A percentile compares a stretch with the other conserved stretches of the same genome.
Conservation (phyloP, 2,329 filamentous ascomycete genomes). For the Peltaster fructicola region DNA sequence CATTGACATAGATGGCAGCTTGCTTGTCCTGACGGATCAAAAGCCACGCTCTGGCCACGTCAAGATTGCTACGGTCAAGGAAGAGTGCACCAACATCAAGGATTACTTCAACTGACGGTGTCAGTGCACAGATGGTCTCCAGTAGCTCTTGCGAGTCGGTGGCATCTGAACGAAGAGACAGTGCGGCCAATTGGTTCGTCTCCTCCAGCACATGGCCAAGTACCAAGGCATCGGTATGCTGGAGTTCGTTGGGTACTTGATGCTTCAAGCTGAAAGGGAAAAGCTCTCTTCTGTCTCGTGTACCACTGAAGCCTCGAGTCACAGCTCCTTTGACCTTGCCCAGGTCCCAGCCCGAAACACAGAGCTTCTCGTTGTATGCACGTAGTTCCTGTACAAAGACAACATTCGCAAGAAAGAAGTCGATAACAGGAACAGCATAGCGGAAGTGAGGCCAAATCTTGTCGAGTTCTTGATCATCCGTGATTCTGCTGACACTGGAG, state of each 20-base stretch:
- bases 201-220: conserved; percentile 38
- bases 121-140: conserved; percentile 22
- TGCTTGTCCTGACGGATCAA: conserved; percentile 9
- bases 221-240: conserved; percentile 51
- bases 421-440: conserved; percentile 37
- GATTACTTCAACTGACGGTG: conserved; percentile 36
- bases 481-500: too few relatives aligned
- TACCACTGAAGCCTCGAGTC: conserved; percentile 55
- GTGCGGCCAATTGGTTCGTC: conserved; percentile 26
- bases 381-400: conserved; percentile 49
- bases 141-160: conserved; percentile 24
- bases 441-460: conserved; percentile 24
- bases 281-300: conserved; percentile 44
- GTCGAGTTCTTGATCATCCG: conserved; percentile 7
- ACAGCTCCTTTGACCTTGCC: conserved; percentile 32
- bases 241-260: conserved; percentile 36
- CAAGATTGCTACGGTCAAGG: conserved; percentile 40
- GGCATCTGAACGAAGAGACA: not conserved
- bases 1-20: conserved; percentile 40
- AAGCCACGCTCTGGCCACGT: conserved; percentile 39
- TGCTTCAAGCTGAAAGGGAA: conserved; percentile 45
- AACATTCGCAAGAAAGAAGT: conserved; percentile 49
- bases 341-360: conserved; percentile 51
- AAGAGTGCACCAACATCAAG: conserved; percentile 56
- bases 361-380: conserved; percentile 44